Evolutionary conservation across 495 filamentous ascomycete species (phyloP), one percentile per base, ranked within the genome.

Genomic region (Podospora pseudopauciseta): DNA sequence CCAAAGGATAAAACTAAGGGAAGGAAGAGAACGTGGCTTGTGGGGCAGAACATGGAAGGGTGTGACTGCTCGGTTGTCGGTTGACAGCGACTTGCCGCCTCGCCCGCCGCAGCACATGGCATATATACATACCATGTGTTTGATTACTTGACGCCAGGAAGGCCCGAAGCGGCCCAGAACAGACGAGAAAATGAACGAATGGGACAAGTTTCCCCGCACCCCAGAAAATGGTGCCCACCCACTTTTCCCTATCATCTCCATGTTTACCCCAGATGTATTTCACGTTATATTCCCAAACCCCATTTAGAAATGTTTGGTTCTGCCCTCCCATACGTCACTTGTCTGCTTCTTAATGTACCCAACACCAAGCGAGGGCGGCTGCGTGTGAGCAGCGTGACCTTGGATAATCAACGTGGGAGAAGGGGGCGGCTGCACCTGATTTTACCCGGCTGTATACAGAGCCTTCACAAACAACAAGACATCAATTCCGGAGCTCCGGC

Each of bases 401-500:
- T 60, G 55, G 30, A 58, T 26, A 58, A 58, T 28, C 59, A 61
- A 61, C 19, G 28, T 27, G 59, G 28, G 28, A 44, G 27, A 39
- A n/a, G 61, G 68, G 30, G 19, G 62, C 13, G 63, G 64, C 58
- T 62, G 65, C 69, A 58, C 56, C 54, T 65, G 16, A 19, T 58
- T 72, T 73, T 75, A 74, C 59, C 70, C 73, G 73, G 63, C 65
- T 66, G 69, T 70, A 71, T 70, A 34, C 56, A 55, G 39, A 49
- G 1, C 0, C 39, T 13, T 49, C 39, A 2, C 15, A 49, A 16
- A 13, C 39, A 65, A 49, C 54, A 34, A 66, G 60, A 28, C 65
- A 64, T 56, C 19, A 30, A 53, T 32, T 65, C 71, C 80, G 79
- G 79, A 80, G 71, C 70, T 69, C 76, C 78, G 78, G 76, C 79